These are phyloP conservation scores for Boletus barrowsii DNA, from an alignment of 768 basidiomycete genomes.

Conservation along the genomic window DNA sequence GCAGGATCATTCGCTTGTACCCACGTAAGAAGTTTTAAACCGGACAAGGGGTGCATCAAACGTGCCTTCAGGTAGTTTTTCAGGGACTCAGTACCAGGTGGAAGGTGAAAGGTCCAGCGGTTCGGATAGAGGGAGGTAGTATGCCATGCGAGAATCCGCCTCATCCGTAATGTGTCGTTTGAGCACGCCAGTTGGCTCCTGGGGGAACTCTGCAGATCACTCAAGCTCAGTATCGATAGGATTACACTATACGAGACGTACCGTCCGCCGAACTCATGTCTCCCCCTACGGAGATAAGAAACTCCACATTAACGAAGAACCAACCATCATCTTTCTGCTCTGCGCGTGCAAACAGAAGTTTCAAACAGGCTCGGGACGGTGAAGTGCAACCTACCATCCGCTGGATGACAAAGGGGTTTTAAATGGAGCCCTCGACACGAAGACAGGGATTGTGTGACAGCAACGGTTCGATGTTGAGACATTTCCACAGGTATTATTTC, in stretches of 20 bases:
- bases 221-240: too few relatives aligned
- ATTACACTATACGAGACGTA: conserved; percentile 61
- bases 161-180: too few relatives aligned
- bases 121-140: too few relatives aligned
- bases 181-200: too few relatives aligned
- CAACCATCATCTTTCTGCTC: conserved; percentile 71
- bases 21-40: too few relatives aligned
- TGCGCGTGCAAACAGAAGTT: conserved; percentile 69
- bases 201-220: too few relatives aligned
- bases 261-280: conserved; percentile 73
- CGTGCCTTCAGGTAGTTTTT: too few relatives aligned
- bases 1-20: too few relatives aligned
- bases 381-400: conserved; percentile 80
- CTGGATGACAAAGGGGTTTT: conserved; percentile 36
- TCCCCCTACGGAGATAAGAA: conserved; percentile 69
- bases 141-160: too few relatives aligned
- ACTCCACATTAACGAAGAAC: conserved; percentile 82
- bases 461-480: conserved; percentile 66
- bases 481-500: conserved; percentile 85
- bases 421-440: conserved; percentile 2
- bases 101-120: too few relatives aligned
- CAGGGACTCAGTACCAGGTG: too few relatives aligned
- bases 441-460: conserved; percentile 20
- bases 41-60: too few relatives aligned
- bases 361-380: conserved; percentile 70